These are phyloP conservation scores for Combretum micranthum DNA, from an alignment of 345 rosid genomes.

Conservation along the genomic window DNA sequence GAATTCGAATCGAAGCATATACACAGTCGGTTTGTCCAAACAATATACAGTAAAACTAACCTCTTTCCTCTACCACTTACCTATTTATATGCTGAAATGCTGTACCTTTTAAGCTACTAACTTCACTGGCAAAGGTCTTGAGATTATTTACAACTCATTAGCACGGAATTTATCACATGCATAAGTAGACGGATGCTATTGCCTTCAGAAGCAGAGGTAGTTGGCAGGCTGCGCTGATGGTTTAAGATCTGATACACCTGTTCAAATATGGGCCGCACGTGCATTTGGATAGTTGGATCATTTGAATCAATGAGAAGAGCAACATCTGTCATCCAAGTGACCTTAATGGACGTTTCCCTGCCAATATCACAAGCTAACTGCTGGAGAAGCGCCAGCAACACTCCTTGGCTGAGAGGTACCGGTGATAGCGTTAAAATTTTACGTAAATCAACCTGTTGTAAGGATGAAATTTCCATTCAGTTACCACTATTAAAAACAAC, in stretches of 20 bases:
- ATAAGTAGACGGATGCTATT: slow-evolving; percentile 45
- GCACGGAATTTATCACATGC: slow-evolving; percentile 48
- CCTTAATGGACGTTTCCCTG: slow-evolving; percentile 43
- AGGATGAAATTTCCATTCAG: background rate
- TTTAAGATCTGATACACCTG: slow-evolving; percentile 58
- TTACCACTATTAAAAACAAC: too few species aligned
- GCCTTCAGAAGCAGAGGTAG: slow-evolving; percentile 31
- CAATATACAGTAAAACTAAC: background rate
- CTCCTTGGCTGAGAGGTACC: slow-evolving; percentile 61
- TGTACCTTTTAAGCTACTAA: slow-evolving; percentile 1
- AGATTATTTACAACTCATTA: slow-evolving; percentile 43
- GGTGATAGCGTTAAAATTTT: slow-evolving; percentile 38
- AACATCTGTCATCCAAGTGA: slow-evolving; percentile 67
- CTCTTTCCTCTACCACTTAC: background rate
- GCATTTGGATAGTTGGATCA: slow-evolving; percentile 50
- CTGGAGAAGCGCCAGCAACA: slow-evolving; percentile 68
- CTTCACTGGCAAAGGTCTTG: slow-evolving; percentile 4
- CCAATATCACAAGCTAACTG: slow-evolving; percentile 58
- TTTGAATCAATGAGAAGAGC: slow-evolving; percentile 49
- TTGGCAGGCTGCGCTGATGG: slow-evolving; percentile 39
- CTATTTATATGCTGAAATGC: background rate
- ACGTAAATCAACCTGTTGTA: slow-evolving; percentile 47
- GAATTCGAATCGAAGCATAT: too few species aligned
- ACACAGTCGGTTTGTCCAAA: too few species aligned
- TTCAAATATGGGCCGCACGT: slow-evolving; percentile 48